Percentiles rank a stretch among this genome's conserved stretches.
phyloP scores from a whole-genome alignment of 2,329 filamentous ascomycete species.

The Lasiodiplodia theobromae region DNA sequence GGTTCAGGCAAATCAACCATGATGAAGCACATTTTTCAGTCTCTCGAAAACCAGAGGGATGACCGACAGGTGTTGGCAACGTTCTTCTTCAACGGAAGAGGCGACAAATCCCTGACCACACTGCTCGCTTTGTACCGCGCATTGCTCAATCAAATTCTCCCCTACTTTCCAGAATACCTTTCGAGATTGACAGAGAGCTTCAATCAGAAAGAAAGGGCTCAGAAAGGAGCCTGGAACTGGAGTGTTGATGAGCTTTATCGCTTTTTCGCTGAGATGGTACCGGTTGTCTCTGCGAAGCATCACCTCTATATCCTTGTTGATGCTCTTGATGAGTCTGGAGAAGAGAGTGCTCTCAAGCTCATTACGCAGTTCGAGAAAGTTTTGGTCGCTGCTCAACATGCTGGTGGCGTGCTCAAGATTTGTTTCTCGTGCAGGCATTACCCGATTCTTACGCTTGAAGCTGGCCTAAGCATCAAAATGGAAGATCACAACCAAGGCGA shows the following conservation, averaged over 20 bases:
- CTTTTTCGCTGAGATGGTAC: neutral
- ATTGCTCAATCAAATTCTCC: neutral
- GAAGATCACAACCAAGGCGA: neutral
- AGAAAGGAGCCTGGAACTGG: neutral
- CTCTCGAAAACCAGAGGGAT: neutral
- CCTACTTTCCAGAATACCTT: neutral
- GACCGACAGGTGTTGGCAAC: neutral
- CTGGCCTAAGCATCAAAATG: neutral
- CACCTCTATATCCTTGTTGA: neutral
- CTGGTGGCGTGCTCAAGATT: neutral
- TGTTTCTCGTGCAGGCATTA: conserved; percentile 2
- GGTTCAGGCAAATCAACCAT: neutral
- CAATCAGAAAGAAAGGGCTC: fast-evolving
- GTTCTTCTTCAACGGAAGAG: neutral
- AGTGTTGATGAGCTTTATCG: neutral
- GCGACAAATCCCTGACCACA: neutral
- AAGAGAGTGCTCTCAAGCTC: neutral
- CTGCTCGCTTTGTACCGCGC: neutral
- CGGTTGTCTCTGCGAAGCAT: neutral
- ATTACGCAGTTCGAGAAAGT: neutral
- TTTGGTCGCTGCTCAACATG: fast-evolving
- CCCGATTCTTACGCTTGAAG: neutral
- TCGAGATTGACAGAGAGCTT: neutral
- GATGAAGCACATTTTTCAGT: neutral
- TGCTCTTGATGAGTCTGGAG: neutral